These are phyloP conservation scores for Pleurotus pulmonarius DNA, from an alignment of 768 basidiomycete genomes.

Conservation along the genomic window DNA sequence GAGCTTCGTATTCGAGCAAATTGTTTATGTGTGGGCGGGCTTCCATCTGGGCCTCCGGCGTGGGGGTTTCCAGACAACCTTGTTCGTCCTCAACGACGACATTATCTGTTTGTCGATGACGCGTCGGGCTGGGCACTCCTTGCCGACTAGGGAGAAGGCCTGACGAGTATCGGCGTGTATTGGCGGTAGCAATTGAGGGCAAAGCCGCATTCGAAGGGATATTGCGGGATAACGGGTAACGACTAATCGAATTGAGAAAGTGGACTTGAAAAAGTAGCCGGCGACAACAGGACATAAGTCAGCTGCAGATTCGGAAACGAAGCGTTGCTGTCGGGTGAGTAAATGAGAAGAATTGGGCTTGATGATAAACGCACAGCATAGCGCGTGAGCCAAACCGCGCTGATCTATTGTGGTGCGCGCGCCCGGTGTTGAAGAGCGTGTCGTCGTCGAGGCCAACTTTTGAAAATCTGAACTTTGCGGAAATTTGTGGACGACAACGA, in stretches of 20 bases:
- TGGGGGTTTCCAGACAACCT: neutral
- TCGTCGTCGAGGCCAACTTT: neutral
- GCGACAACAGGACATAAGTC: constrained; percentile 78
- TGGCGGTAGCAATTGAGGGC: constrained; percentile 10
- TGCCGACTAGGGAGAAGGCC: neutral
- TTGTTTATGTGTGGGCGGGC: no score
- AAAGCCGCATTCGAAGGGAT: constrained; percentile 18
- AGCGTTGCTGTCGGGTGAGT: neutral
- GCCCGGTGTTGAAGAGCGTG: neutral
- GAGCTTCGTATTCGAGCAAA: no score
- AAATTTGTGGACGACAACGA: constrained; percentile 6
- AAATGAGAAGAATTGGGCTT: neutral
- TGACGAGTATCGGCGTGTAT: neutral
- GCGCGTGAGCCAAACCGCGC: constrained; percentile 27
- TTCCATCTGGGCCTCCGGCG: neutral
- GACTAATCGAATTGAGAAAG: constrained; percentile 24
- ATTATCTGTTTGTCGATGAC: neutral
- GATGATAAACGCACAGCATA: constrained; percentile 47
- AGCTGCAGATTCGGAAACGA: constrained; percentile 28
- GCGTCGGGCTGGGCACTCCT: neutral
- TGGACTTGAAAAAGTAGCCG: constrained; percentile 48
- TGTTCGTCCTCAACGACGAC: neutral
- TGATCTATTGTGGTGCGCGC: neutral
- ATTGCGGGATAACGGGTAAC: constrained; percentile 12
- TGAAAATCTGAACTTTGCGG: neutral